Base-by-base conservation (phyloP, 768 basidiomycete species). In the Trametes meyenii region DNA sequence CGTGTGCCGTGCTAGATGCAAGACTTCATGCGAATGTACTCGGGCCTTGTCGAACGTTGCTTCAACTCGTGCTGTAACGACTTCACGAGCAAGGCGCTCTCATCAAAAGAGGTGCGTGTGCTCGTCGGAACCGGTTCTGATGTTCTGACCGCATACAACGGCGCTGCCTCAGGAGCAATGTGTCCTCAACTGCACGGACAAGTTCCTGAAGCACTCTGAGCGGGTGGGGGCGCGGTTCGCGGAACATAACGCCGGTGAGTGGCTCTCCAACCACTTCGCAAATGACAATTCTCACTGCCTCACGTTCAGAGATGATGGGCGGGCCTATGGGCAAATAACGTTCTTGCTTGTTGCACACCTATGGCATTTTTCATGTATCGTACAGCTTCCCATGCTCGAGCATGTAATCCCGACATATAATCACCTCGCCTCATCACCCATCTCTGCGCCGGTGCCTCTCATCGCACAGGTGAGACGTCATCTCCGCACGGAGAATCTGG, bases 151-250 rank as follows among this genome's bases (percentile, higher is more conserved):
- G 16, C 50, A 45, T 59, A 46, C 21, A 58, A 49, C 48, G 54
- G 48, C 19, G 65, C 52, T 17, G 50, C 17, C 21, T 66, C 70
- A 98, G 95, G 90, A 91, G 69, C 83, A 86, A 66, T 99, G 96
- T 73, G 85, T 96, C 49, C 81, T 85, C 75, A 94, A 96, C 78
- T 99, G 96, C 78, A 84, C 94, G 21, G 96, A 98, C 81, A 99
- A 98, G 76, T 98, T 97, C 80, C 78, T 98, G 71, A 97, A 97
- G 73, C 94, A 97, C 73, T 94, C 94, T 12, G 95, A 98, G 73
- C 83, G 95, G 52, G 90, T 96, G 16, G 94, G 94, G 5, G 88
- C 93, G 29, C 84, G 95, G 48, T 97, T 96, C 71, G 93, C 94
- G 46, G 95, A 96, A 72, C 77, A 90, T 63, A 96, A 94, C 69